Percentiles rank a stretch among this genome's conserved stretches.
These are phyloP conservation scores for Penicillium sp. DNA, from an alignment of 2,329 filamentous ascomycete species.

Conservation along the genomic window DNA sequence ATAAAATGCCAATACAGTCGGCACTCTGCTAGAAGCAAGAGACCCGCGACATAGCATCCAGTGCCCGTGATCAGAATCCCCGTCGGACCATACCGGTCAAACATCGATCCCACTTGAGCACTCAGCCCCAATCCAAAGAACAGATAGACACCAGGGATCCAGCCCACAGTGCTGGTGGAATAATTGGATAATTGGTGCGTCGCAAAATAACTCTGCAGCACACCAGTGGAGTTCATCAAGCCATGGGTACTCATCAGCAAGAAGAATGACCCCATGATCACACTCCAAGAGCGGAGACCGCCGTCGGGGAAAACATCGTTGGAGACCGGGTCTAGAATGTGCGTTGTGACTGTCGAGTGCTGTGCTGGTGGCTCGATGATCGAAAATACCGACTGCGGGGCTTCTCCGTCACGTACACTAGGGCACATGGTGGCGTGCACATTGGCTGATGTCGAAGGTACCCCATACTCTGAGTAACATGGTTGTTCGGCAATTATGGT, in stretches of 20 bases:
- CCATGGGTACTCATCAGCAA: conserved; percentile 44
- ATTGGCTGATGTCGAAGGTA: not conserved
- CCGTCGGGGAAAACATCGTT: conserved; percentile 35
- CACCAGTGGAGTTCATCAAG: conserved; percentile 53
- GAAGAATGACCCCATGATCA: conserved; percentile 39
- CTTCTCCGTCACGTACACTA: conserved; percentile 14
- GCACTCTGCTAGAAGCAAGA: conserved; percentile 51
- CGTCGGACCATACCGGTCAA: conserved; percentile 50
- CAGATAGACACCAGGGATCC: conserved; percentile 52
- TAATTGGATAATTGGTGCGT: conserved; percentile 47
- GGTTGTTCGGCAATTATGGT: not conserved
- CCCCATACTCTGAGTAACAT: not conserved
- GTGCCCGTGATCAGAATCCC: conserved; percentile 44
- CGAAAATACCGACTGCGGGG: conserved; percentile 18
- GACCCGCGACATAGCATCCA: conserved; percentile 38
- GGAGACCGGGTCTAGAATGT: conserved; percentile 8
- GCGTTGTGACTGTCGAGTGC: conserved; percentile 18
- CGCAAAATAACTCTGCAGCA: conserved; percentile 50
- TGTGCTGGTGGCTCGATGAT: conserved; percentile 20
- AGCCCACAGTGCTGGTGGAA: conserved; percentile 48
- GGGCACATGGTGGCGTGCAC: not conserved
- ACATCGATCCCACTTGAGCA: conserved; percentile 52
- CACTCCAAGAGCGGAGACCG: conserved; percentile 37
- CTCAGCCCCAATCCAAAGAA: conserved; percentile 47
- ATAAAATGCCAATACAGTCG: conserved; percentile 52